phyloP scores from a whole-genome alignment of 768 basidiomycete genomes.

The Rhodotorula babjevae region DNA sequence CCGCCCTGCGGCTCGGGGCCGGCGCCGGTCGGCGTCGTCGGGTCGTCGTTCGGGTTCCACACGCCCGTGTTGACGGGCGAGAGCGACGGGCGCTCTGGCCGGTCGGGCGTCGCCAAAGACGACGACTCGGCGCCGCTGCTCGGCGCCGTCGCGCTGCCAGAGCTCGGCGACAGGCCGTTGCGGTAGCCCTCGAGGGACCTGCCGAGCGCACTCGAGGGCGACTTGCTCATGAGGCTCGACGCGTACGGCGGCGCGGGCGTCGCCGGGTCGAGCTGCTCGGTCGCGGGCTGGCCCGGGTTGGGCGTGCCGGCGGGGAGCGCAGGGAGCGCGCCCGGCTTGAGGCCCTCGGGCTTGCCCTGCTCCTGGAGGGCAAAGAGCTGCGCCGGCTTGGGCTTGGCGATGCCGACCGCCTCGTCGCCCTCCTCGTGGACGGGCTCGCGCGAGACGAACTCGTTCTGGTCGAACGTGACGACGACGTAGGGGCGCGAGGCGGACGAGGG shows the following conservation, averaged over 20 bases:
- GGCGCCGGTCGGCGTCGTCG: conserved; percentile 23
- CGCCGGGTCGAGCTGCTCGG: not conserved
- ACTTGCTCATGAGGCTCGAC: conserved; percentile 1
- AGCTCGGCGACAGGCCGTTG: not conserved
- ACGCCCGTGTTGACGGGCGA: conserved; percentile 19
- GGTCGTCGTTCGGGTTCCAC: conserved; percentile 16
- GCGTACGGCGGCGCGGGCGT: not conserved
- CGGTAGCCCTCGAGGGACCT: conserved; percentile 22
- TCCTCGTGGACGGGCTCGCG: conserved; percentile 69
- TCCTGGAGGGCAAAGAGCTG: conserved; percentile 25
- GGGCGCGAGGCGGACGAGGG: conserved; percentile 61
- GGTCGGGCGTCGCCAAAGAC: not conserved
- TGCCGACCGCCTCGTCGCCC: conserved; percentile 64
- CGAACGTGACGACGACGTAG: conserved; percentile 96
- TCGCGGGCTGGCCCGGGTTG: conserved; percentile 21
- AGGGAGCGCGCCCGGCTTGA: conserved; percentile 3
- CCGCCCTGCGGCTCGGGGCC: not conserved
- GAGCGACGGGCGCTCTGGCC: conserved; percentile 10
- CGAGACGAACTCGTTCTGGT: conserved; percentile 96
- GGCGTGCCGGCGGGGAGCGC: conserved; percentile 20
- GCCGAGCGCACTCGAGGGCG: conserved; percentile 22
- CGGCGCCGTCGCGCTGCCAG: no score
- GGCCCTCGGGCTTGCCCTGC: conserved; percentile 3
- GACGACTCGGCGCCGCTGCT: no score
- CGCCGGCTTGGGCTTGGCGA: conserved; percentile 15